Percentiles rank a stretch among this genome's conserved stretches.
Evolutionary conservation across 768 basidiomycete species (phyloP).

Genomic region (Suillus tomentosus): DNA sequence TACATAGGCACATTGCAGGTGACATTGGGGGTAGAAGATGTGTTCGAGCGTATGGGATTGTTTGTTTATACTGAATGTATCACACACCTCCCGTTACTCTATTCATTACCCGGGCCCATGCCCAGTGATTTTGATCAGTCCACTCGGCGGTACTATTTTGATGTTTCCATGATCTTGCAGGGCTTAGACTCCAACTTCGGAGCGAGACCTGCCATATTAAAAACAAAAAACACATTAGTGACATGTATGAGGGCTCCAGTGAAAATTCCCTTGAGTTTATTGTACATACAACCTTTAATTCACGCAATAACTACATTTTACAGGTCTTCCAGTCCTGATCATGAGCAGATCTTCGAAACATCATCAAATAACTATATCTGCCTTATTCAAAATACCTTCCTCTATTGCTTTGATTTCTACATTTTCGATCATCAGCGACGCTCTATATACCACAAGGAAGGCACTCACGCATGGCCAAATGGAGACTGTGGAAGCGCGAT

Average conservation of each 20-base stretch:
- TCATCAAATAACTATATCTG: constrained; percentile 7
- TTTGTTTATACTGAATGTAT: not conserved
- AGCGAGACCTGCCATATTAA: not conserved
- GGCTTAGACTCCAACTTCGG: not conserved
- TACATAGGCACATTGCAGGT: not conserved
- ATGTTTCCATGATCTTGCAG: not conserved
- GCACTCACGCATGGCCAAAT: constrained; percentile 33
- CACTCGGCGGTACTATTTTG: not conserved
- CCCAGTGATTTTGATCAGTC: not conserved
- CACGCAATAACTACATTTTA: not conserved
- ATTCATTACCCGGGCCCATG: not conserved
- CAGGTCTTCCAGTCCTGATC: not conserved
- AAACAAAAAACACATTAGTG: too few relatives aligned
- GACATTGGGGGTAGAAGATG: not conserved
- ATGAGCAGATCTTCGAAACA: not conserved
- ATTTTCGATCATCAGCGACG: constrained; percentile 4
- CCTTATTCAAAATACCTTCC: constrained; percentile 22
- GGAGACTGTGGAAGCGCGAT: constrained; percentile 33
- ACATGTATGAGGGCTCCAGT: not conserved
- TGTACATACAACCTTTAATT: not conserved
- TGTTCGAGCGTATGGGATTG: not conserved
- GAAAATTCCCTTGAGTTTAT: not conserved
- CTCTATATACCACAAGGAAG: not conserved
- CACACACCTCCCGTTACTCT: not conserved
- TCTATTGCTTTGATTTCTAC: constrained; percentile 35